Evolutionary conservation across 495 filamentous ascomycete genomes (phyloP).

Genomic region (Clohesyomyces aquaticus): DNA sequence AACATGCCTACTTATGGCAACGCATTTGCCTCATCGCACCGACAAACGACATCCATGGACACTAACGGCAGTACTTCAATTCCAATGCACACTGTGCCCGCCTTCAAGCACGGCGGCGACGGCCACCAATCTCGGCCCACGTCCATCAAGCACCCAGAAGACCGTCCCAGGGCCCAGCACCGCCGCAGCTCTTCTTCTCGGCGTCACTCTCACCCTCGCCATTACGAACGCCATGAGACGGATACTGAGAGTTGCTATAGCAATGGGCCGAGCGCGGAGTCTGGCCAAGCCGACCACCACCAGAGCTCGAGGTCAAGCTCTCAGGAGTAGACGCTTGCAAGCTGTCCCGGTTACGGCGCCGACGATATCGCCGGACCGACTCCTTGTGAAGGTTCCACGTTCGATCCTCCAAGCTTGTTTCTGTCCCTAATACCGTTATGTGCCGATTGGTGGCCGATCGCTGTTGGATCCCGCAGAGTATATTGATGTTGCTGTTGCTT

Average conservation of each 20-base stretch:
- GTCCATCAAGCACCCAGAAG: conserved; percentile 19
- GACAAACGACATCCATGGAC: conserved; percentile 2
- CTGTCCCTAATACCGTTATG: no score
- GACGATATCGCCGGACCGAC: no score
- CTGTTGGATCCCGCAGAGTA: no score
- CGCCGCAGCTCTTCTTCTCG: conserved; percentile 15
- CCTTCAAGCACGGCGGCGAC: conserved; percentile 18
- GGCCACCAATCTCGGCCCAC: conserved; percentile 12
- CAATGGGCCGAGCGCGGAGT: conserved; percentile 23
- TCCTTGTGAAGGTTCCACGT: no score
- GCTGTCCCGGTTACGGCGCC: no score
- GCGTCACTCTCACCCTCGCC: conserved; percentile 4
- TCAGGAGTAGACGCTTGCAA: no score
- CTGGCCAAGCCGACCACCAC: conserved; percentile 20
- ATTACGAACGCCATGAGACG: conserved; percentile 20
- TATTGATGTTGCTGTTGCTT: no score
- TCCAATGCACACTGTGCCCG: conserved; percentile 18
- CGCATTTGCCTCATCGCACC: conserved; percentile 3
- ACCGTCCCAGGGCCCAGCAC: conserved; percentile 26
- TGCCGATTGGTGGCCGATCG: no score
- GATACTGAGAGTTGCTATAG: conserved; percentile 12
- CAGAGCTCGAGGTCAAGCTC: conserved; percentile 22
- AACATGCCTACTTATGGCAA: not conserved
- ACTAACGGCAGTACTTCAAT: conserved; percentile 5
- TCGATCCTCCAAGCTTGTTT: no score